phyloP scores from a whole-genome alignment of 148 eudicot species.

The Talinum fruticosum region DNA sequence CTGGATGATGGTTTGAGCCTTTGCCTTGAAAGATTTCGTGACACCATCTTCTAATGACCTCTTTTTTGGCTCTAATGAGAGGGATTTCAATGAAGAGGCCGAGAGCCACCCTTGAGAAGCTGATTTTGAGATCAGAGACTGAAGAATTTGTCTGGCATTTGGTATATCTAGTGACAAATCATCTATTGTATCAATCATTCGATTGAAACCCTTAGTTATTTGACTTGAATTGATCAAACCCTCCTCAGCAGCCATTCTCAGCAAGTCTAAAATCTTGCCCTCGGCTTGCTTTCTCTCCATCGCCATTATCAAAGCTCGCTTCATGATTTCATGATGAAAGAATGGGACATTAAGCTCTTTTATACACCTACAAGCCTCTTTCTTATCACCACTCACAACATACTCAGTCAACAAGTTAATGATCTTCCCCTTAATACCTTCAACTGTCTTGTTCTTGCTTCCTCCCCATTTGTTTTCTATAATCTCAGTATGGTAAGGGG shows the following conservation, averaged over 20 bases:
- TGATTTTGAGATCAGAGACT: constrained; percentile 45
- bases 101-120: constrained; percentile 59
- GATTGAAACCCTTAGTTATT: constrained; percentile 49
- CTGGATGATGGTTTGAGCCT: constrained; percentile 42
- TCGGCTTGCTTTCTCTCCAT: constrained; percentile 49
- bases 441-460: constrained; percentile 38
- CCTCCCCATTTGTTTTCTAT: constrained; percentile 62
- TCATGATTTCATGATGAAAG: constrained; percentile 59
- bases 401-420: constrained; percentile 38
- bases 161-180: constrained; percentile 61
- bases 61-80: constrained; percentile 24
- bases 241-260: constrained; percentile 47
- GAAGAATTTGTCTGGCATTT: constrained; percentile 39
- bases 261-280: constrained; percentile 31
- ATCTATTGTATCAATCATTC: constrained; percentile 45
- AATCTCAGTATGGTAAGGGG: constrained; percentile 50
- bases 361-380: constrained; percentile 57
- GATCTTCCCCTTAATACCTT: constrained; percentile 45
- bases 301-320: constrained; percentile 45
- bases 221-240: constrained; percentile 61
- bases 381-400: constrained; percentile 46
- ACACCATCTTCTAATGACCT: constrained; percentile 27
- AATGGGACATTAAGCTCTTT: constrained; percentile 55
- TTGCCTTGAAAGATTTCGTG: constrained; percentile 39
- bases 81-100: constrained; percentile 41